Conservation (phyloP, 345 rosid species). For the Salix brachista region DNA sequence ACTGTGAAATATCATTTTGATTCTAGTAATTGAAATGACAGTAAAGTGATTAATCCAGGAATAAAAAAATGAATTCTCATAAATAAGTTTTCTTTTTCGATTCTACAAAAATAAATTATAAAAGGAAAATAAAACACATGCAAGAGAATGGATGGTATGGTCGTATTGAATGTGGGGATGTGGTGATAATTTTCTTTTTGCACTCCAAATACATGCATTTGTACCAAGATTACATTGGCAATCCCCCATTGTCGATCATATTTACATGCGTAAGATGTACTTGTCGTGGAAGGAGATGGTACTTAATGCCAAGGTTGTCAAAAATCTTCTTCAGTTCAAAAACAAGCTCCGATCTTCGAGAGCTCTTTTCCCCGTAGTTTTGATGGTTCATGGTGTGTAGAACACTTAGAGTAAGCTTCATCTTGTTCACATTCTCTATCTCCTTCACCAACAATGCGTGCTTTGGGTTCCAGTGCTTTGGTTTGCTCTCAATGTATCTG, state of each 20-base stretch:
- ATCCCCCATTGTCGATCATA: background rate
- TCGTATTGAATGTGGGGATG: too few relatives aligned
- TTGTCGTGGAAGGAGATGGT: conserved; percentile 52
- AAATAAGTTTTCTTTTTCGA: too few relatives aligned
- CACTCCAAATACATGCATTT: too few relatives aligned
- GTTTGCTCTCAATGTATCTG: conserved; percentile 61
- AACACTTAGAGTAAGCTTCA: conserved; percentile 40
- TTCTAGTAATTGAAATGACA: too few relatives aligned
- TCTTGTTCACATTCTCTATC: conserved; percentile 49
- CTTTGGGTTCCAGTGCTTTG: conserved; percentile 52
- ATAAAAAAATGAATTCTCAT: too few relatives aligned
- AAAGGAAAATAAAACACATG: too few relatives aligned
- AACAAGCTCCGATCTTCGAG: conserved; percentile 42
- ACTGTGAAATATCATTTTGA: too few relatives aligned
- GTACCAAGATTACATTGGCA: background rate
- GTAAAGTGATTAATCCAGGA: too few relatives aligned
- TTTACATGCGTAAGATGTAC: conserved; percentile 38
- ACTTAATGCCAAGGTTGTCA: conserved; percentile 47
- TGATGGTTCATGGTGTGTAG: conserved; percentile 64
- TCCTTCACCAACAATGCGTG: conserved; percentile 42
- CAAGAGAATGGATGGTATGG: too few relatives aligned
- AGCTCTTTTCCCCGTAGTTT: conserved; percentile 47
- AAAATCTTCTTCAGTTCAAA: conserved; percentile 51
- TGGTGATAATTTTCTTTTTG: too few relatives aligned
- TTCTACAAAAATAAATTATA: too few relatives aligned